phyloP scores from a whole-genome alignment of 163 green algal genomes.

The Coccomyxa subellipsoidea region DNA sequence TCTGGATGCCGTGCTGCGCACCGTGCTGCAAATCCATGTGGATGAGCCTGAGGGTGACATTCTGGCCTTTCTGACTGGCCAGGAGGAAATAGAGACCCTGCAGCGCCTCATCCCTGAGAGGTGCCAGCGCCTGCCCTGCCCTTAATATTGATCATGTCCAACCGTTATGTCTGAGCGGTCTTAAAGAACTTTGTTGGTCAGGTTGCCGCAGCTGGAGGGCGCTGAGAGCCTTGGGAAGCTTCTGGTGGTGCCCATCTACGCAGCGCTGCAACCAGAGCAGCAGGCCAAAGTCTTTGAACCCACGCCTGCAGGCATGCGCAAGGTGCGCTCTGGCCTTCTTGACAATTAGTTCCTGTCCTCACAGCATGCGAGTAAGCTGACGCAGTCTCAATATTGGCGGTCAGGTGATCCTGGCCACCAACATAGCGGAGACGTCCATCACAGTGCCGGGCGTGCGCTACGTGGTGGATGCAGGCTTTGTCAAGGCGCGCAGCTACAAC shows the following conservation, averaged over 20 bases:
- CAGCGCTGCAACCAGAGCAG: conserved; percentile 75
- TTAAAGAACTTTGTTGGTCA: background rate
- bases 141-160: too few relatives aligned
- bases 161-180: too few relatives aligned
- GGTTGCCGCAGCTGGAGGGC: background rate
- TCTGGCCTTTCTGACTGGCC: conserved; percentile 89
- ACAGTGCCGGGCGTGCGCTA: conserved; percentile 85
- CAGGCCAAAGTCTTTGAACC: conserved; percentile 79
- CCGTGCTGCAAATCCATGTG: conserved; percentile 76
- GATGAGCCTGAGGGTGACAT: conserved; percentile 79
- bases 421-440: conserved; percentile 92
- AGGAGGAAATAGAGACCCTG: conserved; percentile 82
- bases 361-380: too few relatives aligned
- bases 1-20: conserved; percentile 76
- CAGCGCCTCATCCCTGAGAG: conserved; percentile 51
- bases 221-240: conserved; percentile 28
- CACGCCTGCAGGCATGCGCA: conserved; percentile 55
- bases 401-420: conserved; percentile 84
- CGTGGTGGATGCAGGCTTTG: conserved; percentile 84
- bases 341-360: too few relatives aligned
- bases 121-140: too few relatives aligned
- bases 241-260: conserved; percentile 73
- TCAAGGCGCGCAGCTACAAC: conserved; percentile 84
- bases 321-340: conserved; percentile 28
- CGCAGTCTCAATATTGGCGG: too few relatives aligned